phyloP scores from a whole-genome alignment of 208 protist genomes.

The Leishmania amazonensis region DNA sequence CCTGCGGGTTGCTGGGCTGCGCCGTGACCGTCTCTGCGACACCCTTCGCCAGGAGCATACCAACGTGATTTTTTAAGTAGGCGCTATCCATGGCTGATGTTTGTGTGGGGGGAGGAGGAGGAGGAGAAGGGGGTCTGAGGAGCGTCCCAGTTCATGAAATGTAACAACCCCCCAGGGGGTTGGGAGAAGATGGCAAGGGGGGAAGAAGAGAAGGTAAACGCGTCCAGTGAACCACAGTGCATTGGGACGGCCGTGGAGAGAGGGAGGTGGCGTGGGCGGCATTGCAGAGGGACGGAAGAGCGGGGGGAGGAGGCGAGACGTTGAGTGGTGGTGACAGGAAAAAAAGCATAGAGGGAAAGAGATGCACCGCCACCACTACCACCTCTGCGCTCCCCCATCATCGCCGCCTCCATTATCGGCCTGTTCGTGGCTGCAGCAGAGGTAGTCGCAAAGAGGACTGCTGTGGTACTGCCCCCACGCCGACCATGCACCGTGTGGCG shows the following conservation, averaged over 20 bases:
- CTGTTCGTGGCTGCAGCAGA: background rate
- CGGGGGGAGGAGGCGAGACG: background rate
- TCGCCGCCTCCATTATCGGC: background rate
- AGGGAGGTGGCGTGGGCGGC: background rate
- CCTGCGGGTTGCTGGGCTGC: slow-evolving; percentile 87
- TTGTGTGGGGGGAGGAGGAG: background rate
- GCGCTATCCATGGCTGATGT: slow-evolving; percentile 70
- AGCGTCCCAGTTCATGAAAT: background rate
- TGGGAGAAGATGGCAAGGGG: background rate
- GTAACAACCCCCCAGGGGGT: background rate
- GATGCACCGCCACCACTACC: background rate
- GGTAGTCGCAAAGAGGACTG: background rate
- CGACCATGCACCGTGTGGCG: background rate
- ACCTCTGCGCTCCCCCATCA: background rate
- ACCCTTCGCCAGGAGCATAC: slow-evolving; percentile 86
- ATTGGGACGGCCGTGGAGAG: background rate
- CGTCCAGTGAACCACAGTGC: too few relatives aligned
- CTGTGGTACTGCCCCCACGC: background rate
- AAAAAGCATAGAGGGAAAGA: background rate
- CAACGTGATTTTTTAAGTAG: slow-evolving; percentile 86
- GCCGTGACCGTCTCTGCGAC: slow-evolving; percentile 88
- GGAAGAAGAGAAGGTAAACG: background rate
- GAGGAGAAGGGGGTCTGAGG: background rate
- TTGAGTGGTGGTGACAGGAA: background rate
- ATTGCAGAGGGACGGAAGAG: background rate